phyloP scores from a whole-genome alignment of 2,329 filamentous ascomycete species.

The Pseudogymnoascus sp. region DNA sequence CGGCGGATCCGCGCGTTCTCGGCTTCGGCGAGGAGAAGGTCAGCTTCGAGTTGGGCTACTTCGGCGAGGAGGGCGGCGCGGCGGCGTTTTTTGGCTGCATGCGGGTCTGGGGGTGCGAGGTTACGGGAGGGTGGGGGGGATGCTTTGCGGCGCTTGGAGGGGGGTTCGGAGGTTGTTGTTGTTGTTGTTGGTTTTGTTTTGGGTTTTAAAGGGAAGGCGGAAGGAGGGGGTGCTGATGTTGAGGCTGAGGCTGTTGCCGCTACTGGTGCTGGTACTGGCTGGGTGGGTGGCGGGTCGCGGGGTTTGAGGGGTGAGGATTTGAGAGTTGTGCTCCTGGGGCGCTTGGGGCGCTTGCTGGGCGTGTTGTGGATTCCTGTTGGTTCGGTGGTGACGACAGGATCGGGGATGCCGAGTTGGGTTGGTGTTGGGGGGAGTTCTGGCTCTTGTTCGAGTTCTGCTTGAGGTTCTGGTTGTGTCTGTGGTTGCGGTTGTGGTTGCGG shows the following conservation, averaged over 20 bases:
- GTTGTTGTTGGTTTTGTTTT: slow-evolving; percentile 21
- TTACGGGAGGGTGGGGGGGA: not conserved
- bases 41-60: slow-evolving; percentile 46
- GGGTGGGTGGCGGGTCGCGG: not conserved
- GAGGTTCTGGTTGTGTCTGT: not conserved
- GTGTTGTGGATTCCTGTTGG: slow-evolving; percentile 52
- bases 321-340: slow-evolving; percentile 17
- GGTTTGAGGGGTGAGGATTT: slow-evolving; percentile 28
- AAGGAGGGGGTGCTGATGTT: not conserved
- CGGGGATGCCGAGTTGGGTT: slow-evolving; percentile 38
- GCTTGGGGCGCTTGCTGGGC: slow-evolving; percentile 40
- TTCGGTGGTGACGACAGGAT: slow-evolving; percentile 46
- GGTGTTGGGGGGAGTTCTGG: slow-evolving; percentile 56
- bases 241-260: not conserved
- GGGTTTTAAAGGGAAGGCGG: slow-evolving; percentile 2
- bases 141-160: slow-evolving; percentile 32
- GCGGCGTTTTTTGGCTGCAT: slow-evolving; percentile 40
- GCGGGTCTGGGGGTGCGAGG: slow-evolving; percentile 21
- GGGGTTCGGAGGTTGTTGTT: slow-evolving; percentile 23
- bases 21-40: slow-evolving; percentile 46
- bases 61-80: slow-evolving; percentile 47
- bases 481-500: not conserved
- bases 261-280: not conserved
- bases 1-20: slow-evolving; percentile 49
- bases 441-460: slow-evolving; percentile 29